Base-by-base conservation (phyloP, 345 rosid genomes). In the Zanthoxylum bungeanum region DNA sequence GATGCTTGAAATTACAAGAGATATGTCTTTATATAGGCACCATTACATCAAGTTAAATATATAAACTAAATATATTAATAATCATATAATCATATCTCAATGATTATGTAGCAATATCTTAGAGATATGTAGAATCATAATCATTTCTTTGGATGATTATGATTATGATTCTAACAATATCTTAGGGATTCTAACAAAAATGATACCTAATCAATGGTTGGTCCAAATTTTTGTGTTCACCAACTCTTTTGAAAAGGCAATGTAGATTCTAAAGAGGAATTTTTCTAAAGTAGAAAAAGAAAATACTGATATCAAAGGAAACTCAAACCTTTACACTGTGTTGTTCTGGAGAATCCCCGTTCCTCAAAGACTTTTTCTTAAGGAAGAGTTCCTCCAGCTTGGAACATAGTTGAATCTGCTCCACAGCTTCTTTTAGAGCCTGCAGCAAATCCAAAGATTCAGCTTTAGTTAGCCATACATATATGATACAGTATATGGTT, bases 351-450 rank as follows among this genome's bases (percentile, higher is more conserved):
- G 93, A 75, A 77, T 89, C 91, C 70, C 91, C 93, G 71, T 80
- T 85, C 67, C 77, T 72, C 68, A 85, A 69, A 79, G 85, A 82
- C 85, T 75, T 94, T 80, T 90, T 92, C 88, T 77, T 88, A 49
- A 89, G 70, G 36, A 95, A 83, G 33, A 95, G 86, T 60, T 76
- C 75, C 78, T 92, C 97, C 81, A 92, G 75, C 73, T 79, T 80
- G 39, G 89, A 83, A 52, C 79, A 89, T 16, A 88, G 77, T 76
- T 82, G 86, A 78, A 90, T 80, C 76, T 83, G 86, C 71, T 75
- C 83, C 73, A 76, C 80, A 61, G 82, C 85, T 77, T 88, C 98
- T 65, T 84, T 84, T 64, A 88, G 72, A 86, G 79, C 90, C 98
- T 92, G 81, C 74, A 69, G 44, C 22, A 62, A 76, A 58, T 66